Conservation (phyloP, 2,329 filamentous ascomycete species). For the Monosporascus sp. region DNA sequence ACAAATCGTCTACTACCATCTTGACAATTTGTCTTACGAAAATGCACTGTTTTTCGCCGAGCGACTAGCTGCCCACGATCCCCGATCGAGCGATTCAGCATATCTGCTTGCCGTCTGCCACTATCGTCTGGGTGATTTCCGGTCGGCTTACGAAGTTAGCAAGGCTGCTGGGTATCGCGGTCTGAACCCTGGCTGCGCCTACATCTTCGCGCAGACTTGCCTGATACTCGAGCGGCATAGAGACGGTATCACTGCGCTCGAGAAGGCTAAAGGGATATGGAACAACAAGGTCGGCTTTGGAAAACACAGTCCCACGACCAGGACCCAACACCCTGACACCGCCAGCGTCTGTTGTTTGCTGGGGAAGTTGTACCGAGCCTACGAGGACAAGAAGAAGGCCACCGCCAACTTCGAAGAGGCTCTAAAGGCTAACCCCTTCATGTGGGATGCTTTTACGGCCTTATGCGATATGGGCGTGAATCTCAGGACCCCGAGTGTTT, state of each 20-base stretch:
- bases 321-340: slow-evolving; percentile 74
- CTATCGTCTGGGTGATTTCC: slow-evolving; percentile 73
- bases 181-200: slow-evolving; percentile 78
- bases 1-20: slow-evolving; percentile 60
- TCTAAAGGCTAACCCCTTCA: slow-evolving; percentile 85
- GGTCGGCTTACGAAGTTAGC: slow-evolving; percentile 79
- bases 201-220: slow-evolving; percentile 87
- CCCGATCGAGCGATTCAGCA: slow-evolving; percentile 70
- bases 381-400: slow-evolving; percentile 78
- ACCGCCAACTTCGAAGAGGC: slow-evolving; percentile 83
- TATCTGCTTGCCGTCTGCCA: slow-evolving; percentile 84
- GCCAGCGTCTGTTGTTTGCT: slow-evolving; percentile 78
- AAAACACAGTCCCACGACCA: slow-evolving; percentile 71
- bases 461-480: slow-evolving; percentile 84
- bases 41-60: slow-evolving; percentile 94
- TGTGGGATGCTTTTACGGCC: slow-evolving; percentile 93
- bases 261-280: slow-evolving; percentile 77
- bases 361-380: slow-evolving; percentile 79
- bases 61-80: slow-evolving; percentile 77
- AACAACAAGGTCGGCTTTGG: slow-evolving; percentile 69
- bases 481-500: slow-evolving; percentile 79
- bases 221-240: slow-evolving; percentile 71
- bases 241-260: slow-evolving; percentile 77
- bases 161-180: slow-evolving; percentile 66
- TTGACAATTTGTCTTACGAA: slow-evolving; percentile 84